Evolutionary conservation across 1,284 basidiomycete genomes (phyloP), one percentile per base, ranked within the genome.

Genomic region (Trichosporon sp.): DNA sequence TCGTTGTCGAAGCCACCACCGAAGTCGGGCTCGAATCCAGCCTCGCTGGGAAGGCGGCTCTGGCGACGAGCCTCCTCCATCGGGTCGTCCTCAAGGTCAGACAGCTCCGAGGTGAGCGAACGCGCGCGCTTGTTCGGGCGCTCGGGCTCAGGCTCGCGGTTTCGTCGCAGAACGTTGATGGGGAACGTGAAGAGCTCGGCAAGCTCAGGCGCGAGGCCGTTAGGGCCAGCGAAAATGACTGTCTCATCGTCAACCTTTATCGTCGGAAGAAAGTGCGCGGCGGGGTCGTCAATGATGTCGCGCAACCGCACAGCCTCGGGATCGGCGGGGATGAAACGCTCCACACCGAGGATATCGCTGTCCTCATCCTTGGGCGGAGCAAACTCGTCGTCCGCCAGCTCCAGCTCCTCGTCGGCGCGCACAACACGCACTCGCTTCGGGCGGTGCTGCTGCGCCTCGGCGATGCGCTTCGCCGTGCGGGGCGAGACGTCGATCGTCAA

Each of bases 111-210:
- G 10, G 37, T 65, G 31, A 63, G 19, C 1, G 51, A 56, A 10
- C n/a, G 56, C 31, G 56, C 65, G n/a, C 35, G 21, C 68, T 65
- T 26, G 46, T 31, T 31, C 35, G 59, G 48, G 59, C 66, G 75
- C 56, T 76, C 69, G 16, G 56, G 31, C 43, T 71, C 73, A 10
- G 48, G 67, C 51, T 74, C 70, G 85, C 86, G 80, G 69, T 84
- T 83, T 67, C 82, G 64, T 74, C 84, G 68, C 79, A 86, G 82
- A 26, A 84, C 85, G 66, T 83, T 86, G 10, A 90, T 76, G n/a
- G 93, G 92, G 68, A 93, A 91, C 84, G 92, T 87, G 85, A 97
- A 97, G 70, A 97, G 84, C 70, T 91, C 89, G 0, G 88, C 87
- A 8, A 98, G 87, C 81, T 96, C 92, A 0, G 92, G 91, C 0